phyloP scores from a whole-genome alignment of 2,329 filamentous ascomycete species.

The Aureobasidium sp. region DNA sequence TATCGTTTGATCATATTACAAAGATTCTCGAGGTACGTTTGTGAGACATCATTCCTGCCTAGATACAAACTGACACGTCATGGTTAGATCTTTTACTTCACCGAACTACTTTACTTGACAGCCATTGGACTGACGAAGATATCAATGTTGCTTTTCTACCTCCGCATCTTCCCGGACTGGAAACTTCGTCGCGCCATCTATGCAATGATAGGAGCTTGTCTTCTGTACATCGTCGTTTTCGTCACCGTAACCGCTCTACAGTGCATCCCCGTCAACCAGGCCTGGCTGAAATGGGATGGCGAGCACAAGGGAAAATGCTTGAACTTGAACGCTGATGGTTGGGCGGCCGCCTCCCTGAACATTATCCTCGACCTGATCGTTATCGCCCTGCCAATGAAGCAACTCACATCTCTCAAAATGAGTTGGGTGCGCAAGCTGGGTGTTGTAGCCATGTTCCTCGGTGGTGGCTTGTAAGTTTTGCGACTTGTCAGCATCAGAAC shows the following conservation, averaged over 20 bases:
- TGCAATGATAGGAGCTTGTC: constrained; percentile 21
- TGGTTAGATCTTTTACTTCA: constrained; percentile 9
- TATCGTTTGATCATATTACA: constrained; percentile 18
- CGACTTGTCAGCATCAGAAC: background rate
- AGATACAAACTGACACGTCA: background rate
- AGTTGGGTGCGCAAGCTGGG: constrained; percentile 9
- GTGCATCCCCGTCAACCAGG: constrained; percentile 6
- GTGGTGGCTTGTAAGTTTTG: constrained; percentile 17
- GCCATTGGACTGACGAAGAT: constrained; percentile 28
- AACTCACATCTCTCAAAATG: constrained; percentile 15
- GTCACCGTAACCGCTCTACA: constrained; percentile 11
- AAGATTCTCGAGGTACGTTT: constrained; percentile 11
- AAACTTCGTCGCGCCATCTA: constrained; percentile 25
- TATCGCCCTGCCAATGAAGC: constrained; percentile 14
- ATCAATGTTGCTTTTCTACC: constrained; percentile 27
- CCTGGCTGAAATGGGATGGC: constrained; percentile 11
- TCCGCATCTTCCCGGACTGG: constrained; percentile 28
- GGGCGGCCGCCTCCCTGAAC: constrained; percentile 14
- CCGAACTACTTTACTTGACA: constrained; percentile 24
- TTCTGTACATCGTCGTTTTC: constrained; percentile 12
- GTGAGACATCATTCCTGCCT: too few species aligned
- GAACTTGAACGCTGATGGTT: constrained; percentile 12
- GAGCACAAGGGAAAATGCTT: constrained; percentile 8
- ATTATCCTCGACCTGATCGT: constrained; percentile 16
- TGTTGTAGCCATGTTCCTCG: constrained; percentile 15